Evolutionary conservation across 345 rosid species (phyloP), one percentile per base, ranked within the genome.

Genomic region (Salix dunnii): DNA sequence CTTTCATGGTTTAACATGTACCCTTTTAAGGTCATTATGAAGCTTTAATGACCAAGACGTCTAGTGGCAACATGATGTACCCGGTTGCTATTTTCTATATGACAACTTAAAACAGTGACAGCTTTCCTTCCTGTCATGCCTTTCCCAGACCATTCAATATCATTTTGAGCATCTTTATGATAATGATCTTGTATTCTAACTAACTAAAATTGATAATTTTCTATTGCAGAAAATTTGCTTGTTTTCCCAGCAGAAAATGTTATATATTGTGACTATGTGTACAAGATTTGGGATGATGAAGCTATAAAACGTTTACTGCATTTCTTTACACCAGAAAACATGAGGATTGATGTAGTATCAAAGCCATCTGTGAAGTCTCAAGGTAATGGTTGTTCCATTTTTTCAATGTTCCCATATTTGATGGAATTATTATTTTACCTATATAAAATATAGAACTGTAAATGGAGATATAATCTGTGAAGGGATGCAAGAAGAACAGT

Each of bases 261-360:
- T 60, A 92, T 96, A 30, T 96, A 87, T 81, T 98, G 97, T 74
- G 93, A 91, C 67, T 93, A 90, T 82, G 87, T 82, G 70, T 87
- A 89, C 84, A 86, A 91, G 87, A 78, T 85, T 61, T 96, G 98
- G 98, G 99, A 96, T 87, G 91, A 86, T 81, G 89, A 91, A 74
- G 85, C 81, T 84, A 86, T 96, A 67, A 90, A 83, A 51, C 64
- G 80, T 78, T 75, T 92, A 63, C 85, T 91, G 82, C 86, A 84
- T 80, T 89, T 84, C 83, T 91, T 96, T 83, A 87, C 86, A 40
- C 98, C 96, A 18, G 89, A 88, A 78, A 92, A 96, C 82, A 93
- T 96, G 99, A 87, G 99, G 90, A 79, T 93, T 82, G 98, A 96
- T 88, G 92, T 93, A 66, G 83, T 87, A 72, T 91, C 99, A n/a